A percentile compares a stretch with the other conserved stretches of the same genome.
Conservation (phyloP, 148 eudicot species). For the Diospyros kaki region DNA sequence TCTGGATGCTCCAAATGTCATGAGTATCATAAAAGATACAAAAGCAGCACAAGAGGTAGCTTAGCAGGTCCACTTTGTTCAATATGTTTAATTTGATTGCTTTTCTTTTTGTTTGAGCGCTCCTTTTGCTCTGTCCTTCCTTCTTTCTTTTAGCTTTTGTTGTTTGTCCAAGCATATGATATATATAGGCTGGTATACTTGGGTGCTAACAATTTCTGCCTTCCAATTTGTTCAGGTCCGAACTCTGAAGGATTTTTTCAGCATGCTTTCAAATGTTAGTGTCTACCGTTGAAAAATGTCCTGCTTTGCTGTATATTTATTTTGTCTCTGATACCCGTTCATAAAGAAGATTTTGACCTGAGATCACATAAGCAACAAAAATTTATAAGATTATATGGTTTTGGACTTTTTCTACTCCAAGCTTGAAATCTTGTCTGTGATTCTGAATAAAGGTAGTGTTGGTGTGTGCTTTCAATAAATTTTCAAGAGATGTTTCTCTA, state of each 20-base stretch:
- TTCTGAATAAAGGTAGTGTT: too few species aligned
- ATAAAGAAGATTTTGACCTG: too few species aligned
- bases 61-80: neutral
- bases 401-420: too few species aligned
- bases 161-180: neutral
- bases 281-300: constrained; percentile 36
- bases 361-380: too few species aligned
- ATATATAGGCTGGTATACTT: neutral
- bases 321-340: neutral
- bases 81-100: neutral
- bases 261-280: constrained; percentile 94
- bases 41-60: constrained; percentile 97
- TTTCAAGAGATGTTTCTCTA: too few species aligned
- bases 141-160: neutral
- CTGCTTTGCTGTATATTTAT: constrained; percentile 17
- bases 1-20: constrained; percentile 90
- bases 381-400: too few species aligned
- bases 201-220: neutral
- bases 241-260: constrained; percentile 85
- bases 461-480: too few species aligned
- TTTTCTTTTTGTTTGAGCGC: neutral
- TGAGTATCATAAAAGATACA: constrained; percentile 94
- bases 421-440: too few species aligned
- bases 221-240: constrained; percentile 56
- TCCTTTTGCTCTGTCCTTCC: neutral